Evolutionary conservation across 768 basidiomycete genomes (phyloP), one percentile per base, ranked within the genome.

Genomic region (Amyloporia xantha): DNA sequence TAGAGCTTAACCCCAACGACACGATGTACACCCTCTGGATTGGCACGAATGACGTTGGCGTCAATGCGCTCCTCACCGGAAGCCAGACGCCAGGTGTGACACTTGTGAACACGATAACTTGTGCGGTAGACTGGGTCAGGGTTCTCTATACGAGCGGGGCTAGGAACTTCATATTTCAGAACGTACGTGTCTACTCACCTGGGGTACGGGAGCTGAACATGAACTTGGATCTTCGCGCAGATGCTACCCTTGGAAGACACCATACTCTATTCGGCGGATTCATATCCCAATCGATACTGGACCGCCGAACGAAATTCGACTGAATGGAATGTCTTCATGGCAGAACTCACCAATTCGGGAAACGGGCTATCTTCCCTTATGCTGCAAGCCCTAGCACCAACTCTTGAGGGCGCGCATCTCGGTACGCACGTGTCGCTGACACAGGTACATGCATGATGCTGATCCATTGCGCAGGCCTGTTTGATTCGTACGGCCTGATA

Each of bases 21-120:
- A 84, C 83, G 1, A 52, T 84, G 2, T 84, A 79, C 59, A 77
- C 78, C 1, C 66, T 84, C 5, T 86, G 83, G 82, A 79, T 84
- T 50, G 82, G 83, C 12, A 64, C 64, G n/a, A 65, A 70, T 47
- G 84, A 85, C 57, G 70, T 85, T 3, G 83, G 83, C 1, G 71
- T 59, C 10, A 69, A 68, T 41, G 72, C 76, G 4, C 66, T 85
- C 25, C 53, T 84, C 10, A 79, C 78, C 0, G 81, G 79, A 1
- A 66, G 67, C 17, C 69, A 72, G 49, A 63, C 48, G 1, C 62
- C 67, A 1, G 64, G 65, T 1, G 78, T 79, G 13, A 81, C 77
- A 1, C 60, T 85, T 46, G 79, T 82, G 7, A 70, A 82, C 41
- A 79, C 80, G 0, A 71, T 75, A 17, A 59, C 59, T 15, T 84